Conservation (phyloP, 257 asterid genomes). For the Paraleonurus japonicus region DNA sequence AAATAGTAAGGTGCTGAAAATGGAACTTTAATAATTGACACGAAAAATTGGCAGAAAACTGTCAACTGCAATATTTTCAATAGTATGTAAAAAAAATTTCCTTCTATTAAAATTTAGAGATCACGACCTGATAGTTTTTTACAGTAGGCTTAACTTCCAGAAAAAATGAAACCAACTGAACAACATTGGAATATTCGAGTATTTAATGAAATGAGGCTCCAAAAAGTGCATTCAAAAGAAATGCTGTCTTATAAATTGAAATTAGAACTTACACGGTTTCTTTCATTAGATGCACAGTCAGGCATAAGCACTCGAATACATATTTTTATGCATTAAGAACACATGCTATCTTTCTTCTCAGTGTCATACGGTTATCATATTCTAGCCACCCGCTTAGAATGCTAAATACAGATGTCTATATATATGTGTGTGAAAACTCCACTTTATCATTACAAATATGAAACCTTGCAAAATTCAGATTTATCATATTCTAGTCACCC, state of each 20-base stretch:
- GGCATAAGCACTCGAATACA: neutral
- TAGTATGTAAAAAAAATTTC: too few relatives aligned
- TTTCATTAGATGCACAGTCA: neutral
- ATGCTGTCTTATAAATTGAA: neutral
- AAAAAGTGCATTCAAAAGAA: neutral
- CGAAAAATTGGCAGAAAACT: neutral
- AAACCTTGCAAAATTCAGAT: too few relatives aligned
- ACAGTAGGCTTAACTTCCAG: neutral
- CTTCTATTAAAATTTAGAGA: neutral
- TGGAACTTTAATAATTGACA: neutral
- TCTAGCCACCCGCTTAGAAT: neutral
- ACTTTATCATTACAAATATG: too few relatives aligned
- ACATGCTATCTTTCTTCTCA: neutral
- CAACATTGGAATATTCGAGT: too few relatives aligned
- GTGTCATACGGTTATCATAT: neutral
- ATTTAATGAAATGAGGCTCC: neutral
- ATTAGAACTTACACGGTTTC: neutral
- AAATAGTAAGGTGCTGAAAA: constrained; percentile 7
- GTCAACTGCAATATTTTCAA: neutral
- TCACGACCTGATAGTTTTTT: neutral
- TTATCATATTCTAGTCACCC: too few relatives aligned
- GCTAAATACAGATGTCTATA: neutral
- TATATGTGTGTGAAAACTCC: neutral
- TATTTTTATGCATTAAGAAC: neutral
- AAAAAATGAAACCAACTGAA: neutral